Conservation (phyloP, 345 rosid genomes). For the Syzygium aqueum region DNA sequence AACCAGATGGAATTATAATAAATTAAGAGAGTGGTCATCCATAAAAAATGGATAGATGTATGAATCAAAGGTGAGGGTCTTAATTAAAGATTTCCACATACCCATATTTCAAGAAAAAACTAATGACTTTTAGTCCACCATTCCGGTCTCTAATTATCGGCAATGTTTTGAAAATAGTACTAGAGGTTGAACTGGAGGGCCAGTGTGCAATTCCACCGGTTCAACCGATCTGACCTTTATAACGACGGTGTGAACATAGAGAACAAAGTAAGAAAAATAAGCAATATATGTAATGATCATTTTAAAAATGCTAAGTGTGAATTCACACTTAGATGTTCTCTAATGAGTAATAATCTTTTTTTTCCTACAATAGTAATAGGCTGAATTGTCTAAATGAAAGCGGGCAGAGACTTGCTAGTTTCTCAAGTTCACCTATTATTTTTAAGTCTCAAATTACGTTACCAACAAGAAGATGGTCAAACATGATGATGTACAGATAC, state of each 20-base stretch:
- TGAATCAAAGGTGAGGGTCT: accelerated
- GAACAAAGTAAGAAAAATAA: background rate
- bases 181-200: background rate
- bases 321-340: no score
- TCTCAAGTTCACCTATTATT: background rate
- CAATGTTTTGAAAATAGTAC: background rate
- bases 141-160: background rate
- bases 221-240: background rate
- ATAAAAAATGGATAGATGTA: background rate
- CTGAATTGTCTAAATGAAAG: background rate
- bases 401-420: background rate
- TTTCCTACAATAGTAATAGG: background rate
- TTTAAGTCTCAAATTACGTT: background rate
- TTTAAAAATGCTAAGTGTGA: background rate
- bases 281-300: no score
- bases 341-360: background rate
- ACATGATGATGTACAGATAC: no score
- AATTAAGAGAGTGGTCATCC: background rate
- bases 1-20: background rate
- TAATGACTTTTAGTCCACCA: background rate
- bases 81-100: background rate
- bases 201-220: background rate
- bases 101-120: background rate
- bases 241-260: background rate
- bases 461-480: background rate